These are phyloP conservation scores for Chaetomidium leptoderma DNA, from an alignment of 495 filamentous ascomycete genomes.

Conservation along the genomic window DNA sequence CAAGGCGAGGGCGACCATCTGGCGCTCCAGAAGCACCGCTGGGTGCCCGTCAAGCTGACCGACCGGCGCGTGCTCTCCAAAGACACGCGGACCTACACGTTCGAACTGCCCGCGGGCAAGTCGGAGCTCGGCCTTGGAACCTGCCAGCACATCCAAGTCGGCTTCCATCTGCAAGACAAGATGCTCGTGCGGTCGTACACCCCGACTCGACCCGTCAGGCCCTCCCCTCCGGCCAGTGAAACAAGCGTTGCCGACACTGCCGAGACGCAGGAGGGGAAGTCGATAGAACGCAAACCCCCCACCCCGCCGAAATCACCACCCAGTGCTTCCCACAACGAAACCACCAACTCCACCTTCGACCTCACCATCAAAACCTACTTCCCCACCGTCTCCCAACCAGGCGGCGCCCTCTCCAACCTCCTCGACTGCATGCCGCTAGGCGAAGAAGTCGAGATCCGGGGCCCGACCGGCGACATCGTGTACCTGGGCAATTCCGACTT, in stretches of 20 bases:
- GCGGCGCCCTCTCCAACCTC: slow-evolving; percentile 31
- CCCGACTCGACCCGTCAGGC: slow-evolving; percentile 8
- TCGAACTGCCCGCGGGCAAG: slow-evolving; percentile 24
- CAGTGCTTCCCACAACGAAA: neutral
- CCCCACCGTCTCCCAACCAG: slow-evolving; percentile 9
- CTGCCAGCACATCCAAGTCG: slow-evolving; percentile 35
- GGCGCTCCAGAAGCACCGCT: slow-evolving; percentile 16
- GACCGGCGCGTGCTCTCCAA: slow-evolving; percentile 21
- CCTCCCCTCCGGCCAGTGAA: neutral
- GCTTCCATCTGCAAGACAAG: slow-evolving; percentile 31
- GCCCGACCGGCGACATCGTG: slow-evolving; percentile 43
- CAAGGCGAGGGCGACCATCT: neutral
- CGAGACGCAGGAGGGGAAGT: neutral
- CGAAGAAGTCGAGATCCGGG: slow-evolving; percentile 45
- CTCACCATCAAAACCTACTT: slow-evolving; percentile 18
- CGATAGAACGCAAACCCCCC: neutral
- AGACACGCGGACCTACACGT: slow-evolving; percentile 33
- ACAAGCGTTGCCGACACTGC: neutral
- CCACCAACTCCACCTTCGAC: slow-evolving; percentile 3
- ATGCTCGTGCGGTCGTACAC: slow-evolving; percentile 25
- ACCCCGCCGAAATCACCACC: neutral
- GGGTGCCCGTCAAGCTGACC: slow-evolving; percentile 24
- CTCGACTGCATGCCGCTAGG: slow-evolving; percentile 42
- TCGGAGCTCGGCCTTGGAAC: slow-evolving; percentile 29
- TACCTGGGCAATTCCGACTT: slow-evolving; percentile 15